Conservation (phyloP, 2,329 filamentous ascomycete genomes). For the Exserohilum rostratum region DNA sequence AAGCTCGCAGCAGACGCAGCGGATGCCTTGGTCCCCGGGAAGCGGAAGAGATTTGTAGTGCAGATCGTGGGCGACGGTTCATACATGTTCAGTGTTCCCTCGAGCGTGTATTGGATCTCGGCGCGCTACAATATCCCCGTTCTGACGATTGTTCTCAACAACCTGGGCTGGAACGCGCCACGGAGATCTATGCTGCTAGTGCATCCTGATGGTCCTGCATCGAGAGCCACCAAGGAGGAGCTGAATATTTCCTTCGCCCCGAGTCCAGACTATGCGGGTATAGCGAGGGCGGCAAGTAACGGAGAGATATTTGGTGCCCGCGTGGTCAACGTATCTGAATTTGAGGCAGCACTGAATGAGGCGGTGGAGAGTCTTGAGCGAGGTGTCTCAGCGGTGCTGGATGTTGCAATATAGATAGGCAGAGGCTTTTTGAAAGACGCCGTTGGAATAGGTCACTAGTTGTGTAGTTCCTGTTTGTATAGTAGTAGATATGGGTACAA, state of each 20-base stretch:
- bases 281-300: neutral
- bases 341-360: neutral
- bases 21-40: neutral
- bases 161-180: neutral
- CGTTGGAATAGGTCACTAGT: neutral
- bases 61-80: neutral
- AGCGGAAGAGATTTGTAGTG: neutral
- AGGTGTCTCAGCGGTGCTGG: neutral
- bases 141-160: neutral
- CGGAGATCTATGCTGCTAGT: neutral
- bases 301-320: neutral
- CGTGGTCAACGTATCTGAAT: neutral
- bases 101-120: neutral
- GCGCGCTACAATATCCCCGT: neutral
- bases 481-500: neutral
- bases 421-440: neutral
- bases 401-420: neutral
- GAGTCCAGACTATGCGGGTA: neutral
- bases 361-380: neutral
- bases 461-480: neutral
- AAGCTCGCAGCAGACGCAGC: neutral
- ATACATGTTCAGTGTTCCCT: neutral
- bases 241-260: neutral
- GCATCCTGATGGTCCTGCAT: neutral
- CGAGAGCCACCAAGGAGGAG: neutral